phyloP scores from a whole-genome alignment of 2,329 filamentous ascomycete genomes.

The Cordyceps fumosorosea region DNA sequence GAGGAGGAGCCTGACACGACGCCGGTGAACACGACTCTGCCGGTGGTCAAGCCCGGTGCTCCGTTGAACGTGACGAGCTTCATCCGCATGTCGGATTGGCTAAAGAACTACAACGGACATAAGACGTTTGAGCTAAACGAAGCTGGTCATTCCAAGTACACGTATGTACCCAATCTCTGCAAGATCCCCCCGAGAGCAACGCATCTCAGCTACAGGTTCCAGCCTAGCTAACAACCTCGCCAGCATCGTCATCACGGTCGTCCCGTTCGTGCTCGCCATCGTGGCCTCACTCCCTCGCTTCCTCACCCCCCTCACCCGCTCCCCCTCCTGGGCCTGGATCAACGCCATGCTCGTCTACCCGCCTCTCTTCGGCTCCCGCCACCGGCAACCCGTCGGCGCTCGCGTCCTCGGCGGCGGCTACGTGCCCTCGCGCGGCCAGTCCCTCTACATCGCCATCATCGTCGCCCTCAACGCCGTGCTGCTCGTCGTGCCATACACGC shows the following conservation, averaged over 20 bases:
- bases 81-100: constrained; percentile 23
- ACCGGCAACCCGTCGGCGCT: constrained; percentile 24
- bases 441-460: constrained; percentile 27
- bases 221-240: not conserved
- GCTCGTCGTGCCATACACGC: constrained; percentile 24
- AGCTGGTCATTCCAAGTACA: constrained; percentile 20
- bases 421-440: constrained; percentile 30
- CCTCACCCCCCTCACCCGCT: constrained; percentile 23
- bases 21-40: constrained; percentile 17
- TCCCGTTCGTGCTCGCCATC: constrained; percentile 27
- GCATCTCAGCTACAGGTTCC: not conserved
- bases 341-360: constrained; percentile 27
- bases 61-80: constrained; percentile 28
- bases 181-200: not conserved
- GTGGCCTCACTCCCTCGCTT: constrained; percentile 28
- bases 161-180: constrained; percentile 8
- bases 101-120: constrained; percentile 43
- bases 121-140: constrained; percentile 44
- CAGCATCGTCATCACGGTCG: constrained; percentile 19
- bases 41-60: constrained; percentile 18
- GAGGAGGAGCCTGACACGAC: constrained; percentile 8
- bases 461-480: constrained; percentile 29
- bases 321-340: constrained; percentile 21
- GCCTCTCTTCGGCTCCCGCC: constrained; percentile 23
- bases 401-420: constrained; percentile 19